Evolutionary conservation across 2,329 filamentous ascomycete genomes (phyloP).

Genomic region (Aspergillus fijiensis): DNA sequence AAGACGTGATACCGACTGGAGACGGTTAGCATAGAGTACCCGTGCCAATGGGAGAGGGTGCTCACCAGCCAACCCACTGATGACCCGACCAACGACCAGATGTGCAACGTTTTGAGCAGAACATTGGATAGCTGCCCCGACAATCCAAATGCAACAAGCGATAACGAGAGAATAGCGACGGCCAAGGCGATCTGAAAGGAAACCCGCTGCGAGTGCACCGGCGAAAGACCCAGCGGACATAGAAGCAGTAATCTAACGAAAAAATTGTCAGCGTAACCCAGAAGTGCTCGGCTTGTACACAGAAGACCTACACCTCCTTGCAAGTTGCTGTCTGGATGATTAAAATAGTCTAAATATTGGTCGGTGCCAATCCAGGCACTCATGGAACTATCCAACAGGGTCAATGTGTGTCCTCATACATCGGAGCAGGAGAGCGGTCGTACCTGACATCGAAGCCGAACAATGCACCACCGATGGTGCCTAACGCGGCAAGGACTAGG

Average conservation of each 20-base stretch:
- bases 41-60: background rate
- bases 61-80: constrained; percentile 38
- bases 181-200: constrained; percentile 36
- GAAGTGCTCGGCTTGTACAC: background rate
- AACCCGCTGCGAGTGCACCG: constrained; percentile 52
- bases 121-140: constrained; percentile 36
- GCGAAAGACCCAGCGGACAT: constrained; percentile 72
- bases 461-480: constrained; percentile 56
- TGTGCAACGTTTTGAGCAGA: constrained; percentile 34
- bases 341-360: constrained; percentile 57
- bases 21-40: background rate
- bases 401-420: too few species aligned
- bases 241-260: constrained; percentile 61
- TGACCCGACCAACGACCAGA: constrained; percentile 52
- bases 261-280: constrained; percentile 24
- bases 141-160: constrained; percentile 34
- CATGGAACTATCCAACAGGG: constrained; percentile 31
- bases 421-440: constrained; percentile 40
- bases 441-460: constrained; percentile 61
- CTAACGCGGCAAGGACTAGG: constrained; percentile 53
- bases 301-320: constrained; percentile 34
- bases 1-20: constrained; percentile 44
- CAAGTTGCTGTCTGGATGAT: constrained; percentile 42
- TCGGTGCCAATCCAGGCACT: constrained; percentile 50
- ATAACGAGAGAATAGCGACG: constrained; percentile 45